Percentiles rank a stretch among this genome's conserved stretches.
phyloP scores from a whole-genome alignment of 2,329 filamentous ascomycete genomes.

The Zymoseptoria pseudotritici region DNA sequence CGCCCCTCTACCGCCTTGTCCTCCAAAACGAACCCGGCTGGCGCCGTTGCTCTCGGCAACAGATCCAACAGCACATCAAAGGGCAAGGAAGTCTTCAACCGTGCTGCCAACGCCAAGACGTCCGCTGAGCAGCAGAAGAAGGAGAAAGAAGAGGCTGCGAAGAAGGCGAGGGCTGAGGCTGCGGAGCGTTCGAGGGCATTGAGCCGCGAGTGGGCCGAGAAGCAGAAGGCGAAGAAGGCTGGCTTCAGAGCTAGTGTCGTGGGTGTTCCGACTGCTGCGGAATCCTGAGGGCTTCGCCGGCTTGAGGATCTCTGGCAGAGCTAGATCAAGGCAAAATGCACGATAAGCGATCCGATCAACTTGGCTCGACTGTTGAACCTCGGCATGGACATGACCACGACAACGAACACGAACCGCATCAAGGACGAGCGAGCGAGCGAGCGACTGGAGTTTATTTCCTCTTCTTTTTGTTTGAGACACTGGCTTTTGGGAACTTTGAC shows the following conservation, averaged over 20 bases:
- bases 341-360: too few species aligned
- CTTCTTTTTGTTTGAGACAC: too few species aligned
- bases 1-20: constrained; percentile 7
- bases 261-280: background rate
- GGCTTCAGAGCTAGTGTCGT: constrained; percentile 2
- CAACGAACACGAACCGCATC: too few species aligned
- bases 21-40: constrained; percentile 7
- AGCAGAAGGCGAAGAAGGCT: constrained; percentile 33
- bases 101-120: constrained; percentile 36
- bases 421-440: too few species aligned
- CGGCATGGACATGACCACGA: too few species aligned
- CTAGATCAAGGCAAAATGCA: too few species aligned
- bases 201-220: constrained; percentile 44
- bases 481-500: too few species aligned
- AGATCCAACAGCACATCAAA: constrained; percentile 27
- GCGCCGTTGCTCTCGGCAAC: background rate
- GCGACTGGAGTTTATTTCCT: too few species aligned
- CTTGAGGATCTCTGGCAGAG: background rate
- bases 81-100: constrained; percentile 41
- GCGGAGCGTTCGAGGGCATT: constrained; percentile 38
- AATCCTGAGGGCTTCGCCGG: background rate
- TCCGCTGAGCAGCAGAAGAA: constrained; percentile 34
- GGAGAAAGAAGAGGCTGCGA: constrained; percentile 43
- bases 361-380: too few species aligned
- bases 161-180: constrained; percentile 39